A percentile compares a stretch with the other conserved stretches of the same genome.
Conservation (phyloP, 2,329 filamentous ascomycete species). For the Penicillium sp. region DNA sequence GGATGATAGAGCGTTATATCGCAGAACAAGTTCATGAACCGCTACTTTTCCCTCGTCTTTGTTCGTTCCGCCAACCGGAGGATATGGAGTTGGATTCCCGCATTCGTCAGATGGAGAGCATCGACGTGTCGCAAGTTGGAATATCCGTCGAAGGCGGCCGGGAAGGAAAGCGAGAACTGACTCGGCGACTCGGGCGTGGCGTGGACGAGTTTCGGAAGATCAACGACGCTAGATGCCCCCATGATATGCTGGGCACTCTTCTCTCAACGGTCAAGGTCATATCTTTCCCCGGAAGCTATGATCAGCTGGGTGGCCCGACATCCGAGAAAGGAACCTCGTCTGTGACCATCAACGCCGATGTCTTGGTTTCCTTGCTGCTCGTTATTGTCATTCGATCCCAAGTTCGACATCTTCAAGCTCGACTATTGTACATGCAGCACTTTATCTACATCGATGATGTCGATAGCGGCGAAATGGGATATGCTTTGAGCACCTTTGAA, state of each 20-base stretch:
- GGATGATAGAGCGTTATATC: constrained; percentile 90
- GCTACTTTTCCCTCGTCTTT: constrained; percentile 78
- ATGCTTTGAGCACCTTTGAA: constrained; percentile 92
- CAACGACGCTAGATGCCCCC: constrained; percentile 69
- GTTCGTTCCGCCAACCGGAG: constrained; percentile 70
- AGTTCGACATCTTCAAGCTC: constrained; percentile 79
- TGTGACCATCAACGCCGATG: constrained; percentile 77
- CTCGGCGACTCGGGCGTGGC: constrained; percentile 69
- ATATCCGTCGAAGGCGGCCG: constrained; percentile 77
- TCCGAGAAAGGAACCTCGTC: constrained; percentile 54
- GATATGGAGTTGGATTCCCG: constrained; percentile 85
- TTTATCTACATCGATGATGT: constrained; percentile 98
- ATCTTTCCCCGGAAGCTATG: constrained; percentile 58
- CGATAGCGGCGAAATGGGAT: constrained; percentile 92
- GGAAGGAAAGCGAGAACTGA: constrained; percentile 75
- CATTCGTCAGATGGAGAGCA: constrained; percentile 85
- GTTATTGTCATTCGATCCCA: constrained; percentile 90
- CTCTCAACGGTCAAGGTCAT: constrained; percentile 78
- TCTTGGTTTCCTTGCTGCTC: constrained; percentile 83
- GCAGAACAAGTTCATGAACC: constrained; percentile 84
- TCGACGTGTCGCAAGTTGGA: constrained; percentile 92
- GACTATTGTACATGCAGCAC: constrained; percentile 90
- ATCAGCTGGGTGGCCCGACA: constrained; percentile 37
- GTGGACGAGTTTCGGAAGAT: constrained; percentile 90
- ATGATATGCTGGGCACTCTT: constrained; percentile 82